These are phyloP conservation scores for Mycena capillaripes DNA, from an alignment of 768 basidiomycete species.

Conservation along the genomic window DNA sequence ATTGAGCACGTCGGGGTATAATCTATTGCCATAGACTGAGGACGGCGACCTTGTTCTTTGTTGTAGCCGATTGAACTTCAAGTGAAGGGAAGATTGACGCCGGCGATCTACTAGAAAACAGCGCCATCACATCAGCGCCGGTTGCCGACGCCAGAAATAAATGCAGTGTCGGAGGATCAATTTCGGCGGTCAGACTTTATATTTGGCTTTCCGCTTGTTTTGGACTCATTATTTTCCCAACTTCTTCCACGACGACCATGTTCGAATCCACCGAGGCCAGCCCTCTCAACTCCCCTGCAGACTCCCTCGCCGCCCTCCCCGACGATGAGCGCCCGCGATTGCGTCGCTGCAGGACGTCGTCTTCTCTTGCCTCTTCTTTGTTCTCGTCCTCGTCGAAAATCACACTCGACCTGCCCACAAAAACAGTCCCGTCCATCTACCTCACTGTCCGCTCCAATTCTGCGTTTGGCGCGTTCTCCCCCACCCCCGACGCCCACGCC, in stretches of 20 bases:
- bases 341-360: slow-evolving; percentile 13
- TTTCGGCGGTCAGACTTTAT: not conserved
- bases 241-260: slow-evolving; percentile 14
- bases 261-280: slow-evolving; percentile 9
- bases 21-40: too few species aligned
- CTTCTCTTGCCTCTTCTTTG: slow-evolving; percentile 37
- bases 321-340: too few species aligned
- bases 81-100: too few species aligned
- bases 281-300: slow-evolving; percentile 29
- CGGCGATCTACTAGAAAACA: too few species aligned
- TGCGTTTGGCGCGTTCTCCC: slow-evolving; percentile 56
- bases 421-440: slow-evolving; percentile 39
- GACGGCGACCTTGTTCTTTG: too few species aligned
- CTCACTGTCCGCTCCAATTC: slow-evolving; percentile 41
- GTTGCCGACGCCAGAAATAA: not conserved
- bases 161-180: not conserved
- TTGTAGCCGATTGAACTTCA: too few species aligned
- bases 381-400: slow-evolving; percentile 40
- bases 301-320: slow-evolving; percentile 9
- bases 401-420: slow-evolving; percentile 39
- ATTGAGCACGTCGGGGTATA: too few species aligned
- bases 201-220: too few species aligned
- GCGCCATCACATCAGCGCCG: not conserved
- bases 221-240: not conserved
- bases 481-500: slow-evolving; percentile 50